Evolutionary conservation across 2,329 filamentous ascomycete genomes (phyloP).

Genomic region (Hypoxylon sp.): DNA sequence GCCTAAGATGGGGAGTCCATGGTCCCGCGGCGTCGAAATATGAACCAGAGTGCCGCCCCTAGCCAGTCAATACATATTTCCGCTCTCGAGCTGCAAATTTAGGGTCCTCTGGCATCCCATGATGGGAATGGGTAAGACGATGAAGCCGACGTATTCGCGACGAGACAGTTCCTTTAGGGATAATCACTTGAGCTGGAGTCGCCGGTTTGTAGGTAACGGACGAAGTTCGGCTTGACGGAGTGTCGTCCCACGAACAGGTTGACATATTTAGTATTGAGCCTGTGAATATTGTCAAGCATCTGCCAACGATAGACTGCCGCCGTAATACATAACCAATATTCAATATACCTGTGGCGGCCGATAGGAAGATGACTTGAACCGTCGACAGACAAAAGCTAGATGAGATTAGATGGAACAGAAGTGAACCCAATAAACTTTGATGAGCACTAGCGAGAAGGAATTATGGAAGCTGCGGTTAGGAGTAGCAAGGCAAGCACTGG

Average conservation of each 20-base stretch:
- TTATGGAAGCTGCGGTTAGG: constrained; percentile 5
- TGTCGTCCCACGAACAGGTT: constrained; percentile 36
- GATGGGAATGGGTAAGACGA: constrained; percentile 45
- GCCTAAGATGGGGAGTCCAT: constrained; percentile 46
- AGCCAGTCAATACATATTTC: constrained; percentile 51
- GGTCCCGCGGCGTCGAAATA: constrained; percentile 48
- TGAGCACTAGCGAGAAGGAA: not conserved
- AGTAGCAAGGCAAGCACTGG: constrained; percentile 30
- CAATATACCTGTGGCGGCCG: constrained; percentile 20
- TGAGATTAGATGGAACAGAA: constrained; percentile 5
- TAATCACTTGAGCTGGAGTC: constrained; percentile 35
- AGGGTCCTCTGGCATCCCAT: constrained; percentile 38
- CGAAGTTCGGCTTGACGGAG: constrained; percentile 24
- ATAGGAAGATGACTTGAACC: constrained; percentile 8
- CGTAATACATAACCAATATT: constrained; percentile 22
- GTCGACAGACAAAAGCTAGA: not conserved
- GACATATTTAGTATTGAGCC: constrained; percentile 32
- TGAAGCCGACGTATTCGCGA: constrained; percentile 55
- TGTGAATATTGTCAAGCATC: constrained; percentile 1
- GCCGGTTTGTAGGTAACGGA: constrained; percentile 27
- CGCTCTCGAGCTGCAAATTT: constrained; percentile 47
- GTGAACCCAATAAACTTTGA: constrained; percentile 13
- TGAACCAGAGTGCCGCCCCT: constrained; percentile 52
- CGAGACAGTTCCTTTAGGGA: constrained; percentile 55
- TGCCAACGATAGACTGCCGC: constrained; percentile 17